Evolutionary conservation across 2,329 filamentous ascomycete genomes (phyloP).

Genomic region (Trichoderma sp.): DNA sequence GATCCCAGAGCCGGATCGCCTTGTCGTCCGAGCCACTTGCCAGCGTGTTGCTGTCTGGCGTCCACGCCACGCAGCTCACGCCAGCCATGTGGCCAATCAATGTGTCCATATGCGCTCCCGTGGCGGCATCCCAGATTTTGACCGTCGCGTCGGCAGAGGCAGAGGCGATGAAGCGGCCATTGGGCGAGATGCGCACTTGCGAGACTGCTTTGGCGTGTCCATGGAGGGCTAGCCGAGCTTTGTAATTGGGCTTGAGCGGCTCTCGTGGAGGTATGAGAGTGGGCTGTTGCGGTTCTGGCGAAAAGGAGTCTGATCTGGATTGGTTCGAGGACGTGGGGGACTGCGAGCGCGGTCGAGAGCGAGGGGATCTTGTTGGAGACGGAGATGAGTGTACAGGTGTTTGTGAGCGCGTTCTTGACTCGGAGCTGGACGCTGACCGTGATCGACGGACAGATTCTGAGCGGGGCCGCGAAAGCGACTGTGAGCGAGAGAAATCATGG

Average conservation of each 20-base stretch:
- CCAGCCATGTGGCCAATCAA: constrained; percentile 92
- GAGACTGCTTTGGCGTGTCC: constrained; percentile 81
- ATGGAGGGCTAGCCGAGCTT: constrained; percentile 67
- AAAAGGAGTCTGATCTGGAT: constrained; percentile 36
- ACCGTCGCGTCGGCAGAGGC: constrained; percentile 87
- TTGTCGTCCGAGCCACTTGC: constrained; percentile 97
- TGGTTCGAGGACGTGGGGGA: constrained; percentile 37
- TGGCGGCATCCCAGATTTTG: constrained; percentile 84
- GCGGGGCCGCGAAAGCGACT: constrained; percentile 30
- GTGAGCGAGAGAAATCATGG: constrained; percentile 23
- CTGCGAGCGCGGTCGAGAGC: constrained; percentile 35
- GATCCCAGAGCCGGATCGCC: constrained; percentile 88
- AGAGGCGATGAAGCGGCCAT: constrained; percentile 86
- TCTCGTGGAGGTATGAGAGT: constrained; percentile 48
- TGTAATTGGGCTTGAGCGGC: constrained; percentile 66
- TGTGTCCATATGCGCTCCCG: constrained; percentile 79
- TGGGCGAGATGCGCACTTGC: constrained; percentile 86
- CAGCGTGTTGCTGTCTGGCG: constrained; percentile 81
- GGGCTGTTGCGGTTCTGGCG: constrained; percentile 33
- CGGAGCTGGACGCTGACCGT: constrained; percentile 39
- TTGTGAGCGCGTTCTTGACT: constrained; percentile 43
- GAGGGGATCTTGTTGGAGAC: constrained; percentile 32
- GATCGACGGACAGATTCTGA: constrained; percentile 37
- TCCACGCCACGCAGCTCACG: constrained; percentile 91
- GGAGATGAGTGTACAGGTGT: constrained; percentile 38